These are phyloP conservation scores for Sisymbrium altissimum DNA, from an alignment of 345 rosid species.

Conservation along the genomic window DNA sequence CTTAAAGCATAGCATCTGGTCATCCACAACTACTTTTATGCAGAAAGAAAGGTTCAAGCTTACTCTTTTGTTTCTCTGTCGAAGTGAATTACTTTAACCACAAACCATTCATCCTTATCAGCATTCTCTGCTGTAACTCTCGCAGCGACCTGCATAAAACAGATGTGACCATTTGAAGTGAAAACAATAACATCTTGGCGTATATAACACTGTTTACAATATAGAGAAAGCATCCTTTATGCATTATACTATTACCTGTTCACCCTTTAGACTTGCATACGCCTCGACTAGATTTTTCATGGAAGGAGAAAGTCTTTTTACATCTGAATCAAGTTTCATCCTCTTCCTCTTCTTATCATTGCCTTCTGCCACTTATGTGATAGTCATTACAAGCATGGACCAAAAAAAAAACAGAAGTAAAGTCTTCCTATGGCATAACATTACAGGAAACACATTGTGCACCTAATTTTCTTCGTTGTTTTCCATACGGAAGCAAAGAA, in stretches of 20 bases:
- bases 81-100: constrained; percentile 85
- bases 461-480: constrained; percentile 71
- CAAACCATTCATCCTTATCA: constrained; percentile 88
- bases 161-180: constrained; percentile 30
- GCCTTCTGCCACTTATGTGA: constrained; percentile 59
- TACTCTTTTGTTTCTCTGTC: constrained; percentile 91
- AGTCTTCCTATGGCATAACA: not conserved
- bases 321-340: constrained; percentile 72
- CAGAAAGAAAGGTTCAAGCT: constrained; percentile 24
- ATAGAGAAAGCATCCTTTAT: no score
- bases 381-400: constrained; percentile 32
- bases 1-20: no score
- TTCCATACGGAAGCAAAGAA: constrained; percentile 59
- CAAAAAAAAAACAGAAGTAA: not conserved
- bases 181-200: no score
- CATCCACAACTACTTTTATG: no score
- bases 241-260: constrained; percentile 29
- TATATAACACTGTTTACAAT: no score
- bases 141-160: constrained; percentile 74
- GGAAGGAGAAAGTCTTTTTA: constrained; percentile 53
- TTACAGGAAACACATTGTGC: not conserved
- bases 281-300: not conserved
- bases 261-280: constrained; percentile 18
- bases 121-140: constrained; percentile 71
- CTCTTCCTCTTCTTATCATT: constrained; percentile 70